These are phyloP conservation scores for Mycena sp. DNA, from an alignment of 1,284 basidiomycete genomes.

Conservation along the genomic window DNA sequence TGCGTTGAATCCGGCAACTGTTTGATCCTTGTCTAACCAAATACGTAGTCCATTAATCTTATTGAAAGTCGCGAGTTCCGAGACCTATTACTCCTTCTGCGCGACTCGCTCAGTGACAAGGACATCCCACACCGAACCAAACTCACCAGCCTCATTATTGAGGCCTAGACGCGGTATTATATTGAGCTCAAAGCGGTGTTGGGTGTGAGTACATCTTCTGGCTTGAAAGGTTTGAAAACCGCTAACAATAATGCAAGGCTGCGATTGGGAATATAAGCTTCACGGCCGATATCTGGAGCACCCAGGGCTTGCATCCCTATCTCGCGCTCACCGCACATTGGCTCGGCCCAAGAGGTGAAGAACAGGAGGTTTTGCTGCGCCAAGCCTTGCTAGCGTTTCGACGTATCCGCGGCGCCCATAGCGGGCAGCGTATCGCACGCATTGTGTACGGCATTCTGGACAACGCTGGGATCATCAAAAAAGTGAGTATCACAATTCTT, in stretches of 20 bases:
- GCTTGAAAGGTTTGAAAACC: neutral
- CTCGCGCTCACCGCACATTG: conserved; percentile 29
- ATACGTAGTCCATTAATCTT: conserved; percentile 26
- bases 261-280: conserved; percentile 24
- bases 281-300: conserved; percentile 30
- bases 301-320: conserved; percentile 15
- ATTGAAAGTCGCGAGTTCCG: conserved; percentile 29
- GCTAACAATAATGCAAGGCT: neutral
- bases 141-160: conserved; percentile 21
- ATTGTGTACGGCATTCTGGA: conserved; percentile 24
- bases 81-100: conserved; percentile 25
- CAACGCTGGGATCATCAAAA: conserved; percentile 20
- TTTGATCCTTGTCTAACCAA: neutral
- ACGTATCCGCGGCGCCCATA: conserved; percentile 25
- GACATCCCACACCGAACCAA: conserved; percentile 31
- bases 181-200: conserved; percentile 19
- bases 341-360: conserved; percentile 12
- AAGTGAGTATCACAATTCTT: conserved; percentile 9
- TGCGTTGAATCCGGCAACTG: conserved; percentile 9
- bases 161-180: conserved; percentile 23
- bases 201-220: conserved; percentile 5
- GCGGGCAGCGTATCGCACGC: conserved; percentile 18
- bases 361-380: conserved; percentile 14
- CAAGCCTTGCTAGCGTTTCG: conserved; percentile 30
- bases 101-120: conserved; percentile 15